Evolutionary conservation across 495 filamentous ascomycete species (phyloP).

Genomic region (Niebla homalea): DNA sequence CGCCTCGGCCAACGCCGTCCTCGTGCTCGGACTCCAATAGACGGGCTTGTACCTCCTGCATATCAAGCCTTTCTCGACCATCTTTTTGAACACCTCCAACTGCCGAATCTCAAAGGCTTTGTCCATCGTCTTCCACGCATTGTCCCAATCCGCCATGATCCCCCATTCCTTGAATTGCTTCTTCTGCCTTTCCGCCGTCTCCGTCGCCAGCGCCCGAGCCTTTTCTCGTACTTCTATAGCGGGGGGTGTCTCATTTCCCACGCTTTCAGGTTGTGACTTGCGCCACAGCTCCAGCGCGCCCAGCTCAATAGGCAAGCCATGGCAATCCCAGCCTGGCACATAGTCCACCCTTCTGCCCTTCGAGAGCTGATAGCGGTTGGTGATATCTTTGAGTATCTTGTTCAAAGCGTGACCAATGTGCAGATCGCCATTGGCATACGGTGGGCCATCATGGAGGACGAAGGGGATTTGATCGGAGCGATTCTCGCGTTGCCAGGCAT

Average conservation of each 20-base stretch:
- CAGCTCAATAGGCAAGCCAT: constrained; percentile 93
- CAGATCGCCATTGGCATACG: constrained; percentile 89
- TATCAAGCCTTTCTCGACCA: constrained; percentile 75
- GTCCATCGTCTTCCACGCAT: constrained; percentile 86
- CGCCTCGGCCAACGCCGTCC: constrained; percentile 85
- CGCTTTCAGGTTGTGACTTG: constrained; percentile 6
- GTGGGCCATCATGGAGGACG: constrained; percentile 87
- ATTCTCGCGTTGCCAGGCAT: constrained; percentile 66
- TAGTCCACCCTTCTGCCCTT: constrained; percentile 70
- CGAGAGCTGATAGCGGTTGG: constrained; percentile 65
- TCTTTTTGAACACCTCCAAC: constrained; percentile 67
- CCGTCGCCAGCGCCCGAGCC: constrained; percentile 60
- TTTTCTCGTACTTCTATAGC: constrained; percentile 46
- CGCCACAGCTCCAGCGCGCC: constrained; percentile 59
- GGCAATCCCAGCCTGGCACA: constrained; percentile 95
- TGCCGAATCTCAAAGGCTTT: constrained; percentile 74
- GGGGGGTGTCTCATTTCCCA: constrained; percentile 18
- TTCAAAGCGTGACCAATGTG: constrained; percentile 97
- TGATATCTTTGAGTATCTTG: constrained; percentile 92
- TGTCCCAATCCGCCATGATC: constrained; percentile 93
- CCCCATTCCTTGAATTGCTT: constrained; percentile 67
- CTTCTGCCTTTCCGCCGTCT: constrained; percentile 71
- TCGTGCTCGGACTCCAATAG: constrained; percentile 88
- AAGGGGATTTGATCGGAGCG: constrained; percentile 48
- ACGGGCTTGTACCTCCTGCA: constrained; percentile 85